These are phyloP conservation scores for Echites panduratus DNA, from an alignment of 257 asterid genomes.

Conservation along the genomic window DNA sequence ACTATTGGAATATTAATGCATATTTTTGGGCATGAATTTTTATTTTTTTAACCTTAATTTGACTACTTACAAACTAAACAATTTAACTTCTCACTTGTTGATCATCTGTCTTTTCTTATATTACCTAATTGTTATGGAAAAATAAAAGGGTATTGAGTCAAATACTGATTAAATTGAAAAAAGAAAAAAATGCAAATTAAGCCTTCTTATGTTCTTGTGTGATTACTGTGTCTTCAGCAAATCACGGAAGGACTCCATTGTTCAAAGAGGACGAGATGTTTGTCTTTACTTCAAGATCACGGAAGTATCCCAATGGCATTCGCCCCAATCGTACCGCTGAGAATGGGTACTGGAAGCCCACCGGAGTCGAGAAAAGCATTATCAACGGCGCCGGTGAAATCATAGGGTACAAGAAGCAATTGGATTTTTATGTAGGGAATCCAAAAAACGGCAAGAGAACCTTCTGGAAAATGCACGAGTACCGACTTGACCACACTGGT, in stretches of 20 bases:
- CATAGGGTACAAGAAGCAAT: not conserved
- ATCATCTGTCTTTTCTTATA: no score
- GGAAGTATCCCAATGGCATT: not conserved
- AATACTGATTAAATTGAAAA: no score
- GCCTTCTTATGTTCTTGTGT: no score
- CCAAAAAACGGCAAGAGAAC: not conserved
- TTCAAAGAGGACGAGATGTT: not conserved
- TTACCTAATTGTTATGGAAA: no score
- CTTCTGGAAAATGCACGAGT: not conserved
- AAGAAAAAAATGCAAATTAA: no score
- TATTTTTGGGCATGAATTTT: no score
- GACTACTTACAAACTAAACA: no score
- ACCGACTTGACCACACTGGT: not conserved
- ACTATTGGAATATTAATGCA: no score
- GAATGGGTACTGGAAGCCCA: not conserved
- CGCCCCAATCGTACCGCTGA: not conserved
- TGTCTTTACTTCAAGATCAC: not conserved
- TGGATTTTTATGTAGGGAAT: not conserved
- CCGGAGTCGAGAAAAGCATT: not conserved
- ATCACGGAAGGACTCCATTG: not conserved
- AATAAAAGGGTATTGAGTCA: no score
- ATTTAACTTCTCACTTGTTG: no score
- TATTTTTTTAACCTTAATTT: no score
- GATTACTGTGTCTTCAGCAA: not conserved
- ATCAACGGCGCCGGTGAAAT: no score